Base-by-base conservation (phyloP, 805 yeast species). In the Myxozyma neglecta region DNA sequence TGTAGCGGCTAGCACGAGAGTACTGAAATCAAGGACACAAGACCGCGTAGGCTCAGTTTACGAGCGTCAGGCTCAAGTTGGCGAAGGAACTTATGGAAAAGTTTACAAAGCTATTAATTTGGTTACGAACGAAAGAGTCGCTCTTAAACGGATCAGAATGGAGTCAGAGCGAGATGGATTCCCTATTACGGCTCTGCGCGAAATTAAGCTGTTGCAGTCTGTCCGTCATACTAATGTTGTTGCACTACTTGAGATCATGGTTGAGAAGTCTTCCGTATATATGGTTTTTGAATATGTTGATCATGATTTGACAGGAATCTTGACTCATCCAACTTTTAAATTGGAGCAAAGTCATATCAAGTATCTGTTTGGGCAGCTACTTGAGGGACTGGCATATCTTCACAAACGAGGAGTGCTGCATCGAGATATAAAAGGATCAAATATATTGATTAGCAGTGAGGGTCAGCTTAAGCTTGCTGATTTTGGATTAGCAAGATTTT, bases 1-100 rank as follows among this genome's bases (percentile, higher is more conserved):
- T 24, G 24, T 24, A 18, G 39, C n/a, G n/a, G 34, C 43, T 13
- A 24, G 29, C 13, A 18, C 35, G 18, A 32, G 6, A 35, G 29
- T 11, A 4, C 52, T 14, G 7, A 36, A 37, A 24, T 42, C 35
- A 20, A 45, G 43, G 48, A 16, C 9, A 8, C 58, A 53, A 10
- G 67, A 61, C 7, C 60, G 53, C 5, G 35, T 39, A 6, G 67
- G 66, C 1, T 56, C 66, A 13, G 44, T 82, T 1, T 90, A 88
- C 73, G 86, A 87, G 66, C 79, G 92, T 57, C 83, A 89, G 0
- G 81, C 83, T 45, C 98, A 94, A 72, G 98, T 94, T 5, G 99
- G 99, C n/a, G 98, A 94, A 75, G 99, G 99, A 9, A 94, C 98
- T 0, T 94, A 94, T 73, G 99, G 99, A 18, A 91, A 90, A 72